Evolutionary conservation across 1,284 basidiomycete genomes (phyloP), one percentile per base, ranked within the genome.

Genomic region (Ganoderma multipileum): DNA sequence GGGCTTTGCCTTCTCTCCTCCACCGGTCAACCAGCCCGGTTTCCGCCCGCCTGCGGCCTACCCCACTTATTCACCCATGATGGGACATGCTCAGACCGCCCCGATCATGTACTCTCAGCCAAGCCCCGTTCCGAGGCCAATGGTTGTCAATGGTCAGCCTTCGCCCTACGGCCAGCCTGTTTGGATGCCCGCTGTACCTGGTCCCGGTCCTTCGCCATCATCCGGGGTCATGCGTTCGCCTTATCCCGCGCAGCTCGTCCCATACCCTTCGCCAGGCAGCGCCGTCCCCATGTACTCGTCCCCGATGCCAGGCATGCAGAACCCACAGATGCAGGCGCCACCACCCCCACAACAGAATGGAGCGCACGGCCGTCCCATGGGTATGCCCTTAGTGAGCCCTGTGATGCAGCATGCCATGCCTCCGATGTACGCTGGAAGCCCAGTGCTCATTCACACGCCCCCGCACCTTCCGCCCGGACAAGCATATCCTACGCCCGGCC

Each of bases 71-170:
- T 88, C 91, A 12, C 88, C 90, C 2, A 88, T 92, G 84, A 83
- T 91, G 81, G 87, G 85, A 71, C 90, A 90, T 75, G 87, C 91
- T 8, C 90, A 90, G 6, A 86, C 83, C 69, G 87, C 90, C 33
- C 80, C 83, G 20, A 76, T 91, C 66, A 83, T 92, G 81, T 94
- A 92, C 79, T 81, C 88, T 41, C 80, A 84, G 14, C 81, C 87
- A 18, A 92, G 89, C 71, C 89, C 90, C 61, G 85, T 89, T 28
- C 88, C 90, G 55, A 81, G 81, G 64, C 83, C 88, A 61, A 88
- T 91, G 82, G 80, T 85, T 66, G 80, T 88, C 68, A 90, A 88
- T 72, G 87, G 89, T 18, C 58, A 60, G 38, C 87, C 86, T 69
- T 79, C 88, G 20, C 75, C 89, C 69, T 91, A 91, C 72, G 83